Conservation (phyloP, 352 stramenopile genomes). For the Globisporangium solare region DNA sequence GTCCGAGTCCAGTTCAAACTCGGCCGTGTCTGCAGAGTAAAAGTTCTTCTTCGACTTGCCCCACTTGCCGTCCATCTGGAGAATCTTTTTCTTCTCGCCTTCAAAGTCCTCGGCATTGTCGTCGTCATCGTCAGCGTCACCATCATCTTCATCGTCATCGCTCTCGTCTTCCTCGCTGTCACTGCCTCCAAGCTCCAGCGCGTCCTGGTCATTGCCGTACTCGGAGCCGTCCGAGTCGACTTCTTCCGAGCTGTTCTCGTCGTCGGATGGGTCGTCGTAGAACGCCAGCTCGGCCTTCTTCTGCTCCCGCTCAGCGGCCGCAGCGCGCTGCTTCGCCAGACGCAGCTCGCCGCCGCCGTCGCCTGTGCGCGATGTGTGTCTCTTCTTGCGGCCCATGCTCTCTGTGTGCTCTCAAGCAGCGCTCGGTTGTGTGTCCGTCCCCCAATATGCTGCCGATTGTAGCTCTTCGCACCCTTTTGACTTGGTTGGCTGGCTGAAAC, state of each 20-base stretch:
- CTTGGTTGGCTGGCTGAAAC: constrained; percentile 20
- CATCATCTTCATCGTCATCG: constrained; percentile 21
- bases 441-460: constrained; percentile 8
- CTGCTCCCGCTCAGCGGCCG: constrained; percentile 49
- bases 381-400: constrained; percentile 66
- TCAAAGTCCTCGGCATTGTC: constrained; percentile 52
- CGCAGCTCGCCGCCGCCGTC: constrained; percentile 73
- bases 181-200: constrained; percentile 49
- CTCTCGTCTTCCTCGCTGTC: constrained; percentile 40
- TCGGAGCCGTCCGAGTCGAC: constrained; percentile 58
- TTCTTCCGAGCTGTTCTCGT: constrained; percentile 56
- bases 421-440: constrained; percentile 7
- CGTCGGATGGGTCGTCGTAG: constrained; percentile 78
- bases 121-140: constrained; percentile 40
- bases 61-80: constrained; percentile 82
- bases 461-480: constrained; percentile 22
- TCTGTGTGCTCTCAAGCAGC: constrained; percentile 4
- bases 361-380: constrained; percentile 69
- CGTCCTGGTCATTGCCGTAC: constrained; percentile 52
- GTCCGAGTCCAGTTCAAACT: constrained; percentile 78
- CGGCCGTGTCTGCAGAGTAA: constrained; percentile 81
- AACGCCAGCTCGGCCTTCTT: constrained; percentile 77
- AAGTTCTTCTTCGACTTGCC: constrained; percentile 85
- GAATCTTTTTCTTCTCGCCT: constrained; percentile 61
- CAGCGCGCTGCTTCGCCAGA: constrained; percentile 58